These are phyloP conservation scores for Xylaria digitata DNA, from an alignment of 2,329 filamentous ascomycete genomes.

Conservation along the genomic window DNA sequence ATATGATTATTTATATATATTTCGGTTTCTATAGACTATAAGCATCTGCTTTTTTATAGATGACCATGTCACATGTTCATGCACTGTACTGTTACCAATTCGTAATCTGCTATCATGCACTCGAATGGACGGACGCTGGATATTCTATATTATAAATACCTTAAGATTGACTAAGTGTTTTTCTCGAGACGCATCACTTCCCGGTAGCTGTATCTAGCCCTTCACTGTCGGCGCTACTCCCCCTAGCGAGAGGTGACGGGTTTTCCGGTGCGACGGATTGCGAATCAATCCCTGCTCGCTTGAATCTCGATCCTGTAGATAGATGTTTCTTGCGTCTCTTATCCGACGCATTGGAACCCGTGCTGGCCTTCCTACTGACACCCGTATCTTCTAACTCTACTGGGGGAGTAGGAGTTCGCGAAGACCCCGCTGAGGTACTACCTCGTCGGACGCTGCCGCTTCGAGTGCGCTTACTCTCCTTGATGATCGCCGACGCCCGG, in stretches of 20 bases:
- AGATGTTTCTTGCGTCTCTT: slow-evolving; percentile 64
- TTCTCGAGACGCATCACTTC: slow-evolving; percentile 6
- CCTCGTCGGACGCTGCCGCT: slow-evolving; percentile 65
- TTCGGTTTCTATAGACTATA: no score
- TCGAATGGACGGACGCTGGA: neutral
- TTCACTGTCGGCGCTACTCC: slow-evolving; percentile 55
- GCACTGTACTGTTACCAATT: neutral
- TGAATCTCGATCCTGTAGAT: slow-evolving; percentile 55
- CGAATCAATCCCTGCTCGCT: slow-evolving; percentile 60
- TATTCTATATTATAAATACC: neutral
- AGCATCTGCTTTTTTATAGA: no score
- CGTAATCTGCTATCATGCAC: no score
- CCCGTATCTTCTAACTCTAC: slow-evolving; percentile 57
- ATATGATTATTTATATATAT: no score
- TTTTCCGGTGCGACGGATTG: slow-evolving; percentile 66
- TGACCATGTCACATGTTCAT: no score
- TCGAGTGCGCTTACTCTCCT: slow-evolving; percentile 61
- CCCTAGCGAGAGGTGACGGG: slow-evolving; percentile 64
- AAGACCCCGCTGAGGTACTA: slow-evolving; percentile 62
- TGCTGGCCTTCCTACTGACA: slow-evolving; percentile 59
- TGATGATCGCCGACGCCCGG: slow-evolving; percentile 57
- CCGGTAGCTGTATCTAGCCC: slow-evolving; percentile 15
- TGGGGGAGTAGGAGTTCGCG: slow-evolving; percentile 62
- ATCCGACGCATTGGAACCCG: slow-evolving; percentile 60
- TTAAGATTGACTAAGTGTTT: slow-evolving; percentile 4